Percentiles rank a stretch among this genome's conserved stretches.
phyloP scores from a whole-genome alignment of 2,329 filamentous ascomycete genomes.

The Botrytis deweyae region DNA sequence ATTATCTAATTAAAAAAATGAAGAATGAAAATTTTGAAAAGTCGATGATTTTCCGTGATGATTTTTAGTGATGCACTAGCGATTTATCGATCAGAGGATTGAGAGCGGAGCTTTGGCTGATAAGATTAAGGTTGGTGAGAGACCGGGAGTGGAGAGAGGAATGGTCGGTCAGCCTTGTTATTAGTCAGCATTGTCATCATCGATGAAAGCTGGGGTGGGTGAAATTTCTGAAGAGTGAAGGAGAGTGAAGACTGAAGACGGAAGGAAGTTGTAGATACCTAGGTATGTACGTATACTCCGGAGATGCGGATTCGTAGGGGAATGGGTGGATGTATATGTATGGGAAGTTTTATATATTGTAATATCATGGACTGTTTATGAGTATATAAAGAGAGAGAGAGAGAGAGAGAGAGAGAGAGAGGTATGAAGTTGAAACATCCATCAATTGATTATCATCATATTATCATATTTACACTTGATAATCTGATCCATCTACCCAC shows the following conservation, averaged over 20 bases:
- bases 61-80: not conserved
- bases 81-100: not conserved
- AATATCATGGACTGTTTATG: too few relatives aligned
- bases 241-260: not conserved
- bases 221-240: not conserved
- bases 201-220: not conserved
- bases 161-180: not conserved
- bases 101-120: too few relatives aligned
- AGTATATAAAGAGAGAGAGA: not conserved
- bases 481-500: not conserved
- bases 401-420: not conserved
- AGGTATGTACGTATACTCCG: not conserved
- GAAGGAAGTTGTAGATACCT: too few relatives aligned
- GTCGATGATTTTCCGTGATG: not conserved
- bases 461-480: not conserved
- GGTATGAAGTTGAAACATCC: not conserved
- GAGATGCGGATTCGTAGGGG: not conserved
- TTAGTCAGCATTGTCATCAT: conserved; percentile 10
- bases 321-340: too few relatives aligned
- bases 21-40: not conserved
- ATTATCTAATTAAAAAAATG: not conserved
- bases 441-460: too few relatives aligned
- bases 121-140: not conserved
- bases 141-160: not conserved
- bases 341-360: too few relatives aligned